A percentile compares a stretch with the other conserved stretches of the same genome.
phyloP scores from a whole-genome alignment of 495 filamentous ascomycete species.

The Pyronema omphalodes region DNA sequence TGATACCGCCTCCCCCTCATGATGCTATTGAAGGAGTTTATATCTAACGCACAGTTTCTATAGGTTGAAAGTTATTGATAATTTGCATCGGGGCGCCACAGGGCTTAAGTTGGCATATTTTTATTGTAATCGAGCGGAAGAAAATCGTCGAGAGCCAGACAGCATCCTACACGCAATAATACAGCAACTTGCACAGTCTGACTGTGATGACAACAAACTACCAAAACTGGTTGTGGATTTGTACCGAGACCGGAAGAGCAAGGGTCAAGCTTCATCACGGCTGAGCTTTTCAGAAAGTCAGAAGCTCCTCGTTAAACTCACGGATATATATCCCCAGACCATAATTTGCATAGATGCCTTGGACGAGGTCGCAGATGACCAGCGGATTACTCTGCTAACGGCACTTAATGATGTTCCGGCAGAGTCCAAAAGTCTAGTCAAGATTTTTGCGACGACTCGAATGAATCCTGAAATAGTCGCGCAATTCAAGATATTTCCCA shows the following conservation, averaged over 20 bases:
- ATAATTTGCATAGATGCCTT: constrained; percentile 14
- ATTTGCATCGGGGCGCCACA: neutral
- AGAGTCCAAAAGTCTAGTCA: constrained; percentile 2
- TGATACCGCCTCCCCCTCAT: no score
- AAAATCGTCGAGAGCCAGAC: no score
- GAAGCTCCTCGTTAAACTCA: neutral
- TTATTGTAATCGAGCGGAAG: constrained; percentile 7
- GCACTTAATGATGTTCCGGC: constrained; percentile 3
- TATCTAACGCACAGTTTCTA: no score
- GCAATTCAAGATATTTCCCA: neutral
- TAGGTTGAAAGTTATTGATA: neutral
- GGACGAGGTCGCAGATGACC: constrained; percentile 8
- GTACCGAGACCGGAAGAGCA: neutral
- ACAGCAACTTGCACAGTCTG: constrained; percentile 7
- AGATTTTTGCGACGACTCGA: constrained; percentile 17
- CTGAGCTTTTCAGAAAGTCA: constrained; percentile 1
- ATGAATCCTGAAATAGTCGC: constrained; percentile 9
- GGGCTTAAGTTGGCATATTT: constrained; percentile 3
- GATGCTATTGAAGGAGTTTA: no score
- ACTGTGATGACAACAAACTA: neutral
- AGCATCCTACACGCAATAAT: constrained; percentile 1
- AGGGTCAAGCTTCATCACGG: neutral
- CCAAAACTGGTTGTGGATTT: neutral
- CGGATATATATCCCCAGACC: constrained; percentile 6
- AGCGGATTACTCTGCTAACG: constrained; percentile 2